Base-by-base conservation (phyloP, 1,284 basidiomycete species). In the Mycosarcoma mackinlayi region DNA sequence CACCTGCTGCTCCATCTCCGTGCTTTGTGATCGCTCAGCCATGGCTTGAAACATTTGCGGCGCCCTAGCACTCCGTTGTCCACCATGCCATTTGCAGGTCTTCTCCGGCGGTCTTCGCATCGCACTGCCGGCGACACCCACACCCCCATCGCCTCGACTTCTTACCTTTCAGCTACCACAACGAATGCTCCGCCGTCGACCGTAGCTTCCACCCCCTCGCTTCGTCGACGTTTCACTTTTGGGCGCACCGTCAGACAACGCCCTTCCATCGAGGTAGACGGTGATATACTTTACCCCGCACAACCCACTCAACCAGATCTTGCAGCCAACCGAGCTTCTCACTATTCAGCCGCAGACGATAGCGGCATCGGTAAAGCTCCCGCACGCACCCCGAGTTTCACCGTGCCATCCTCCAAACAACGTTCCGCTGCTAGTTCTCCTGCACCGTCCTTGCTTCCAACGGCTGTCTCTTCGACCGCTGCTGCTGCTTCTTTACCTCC, bases 331-430 rank as follows among this genome's bases (percentile, higher is more conserved):
- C 39, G 54, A 34, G 30, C 39, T 0, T 55, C 64, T 3, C 48
- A 45, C 37, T 62, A 58, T 40, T 60, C 58, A 4, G 27, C 46
- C 18, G 40, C 45, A 18, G 58, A 68, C 38, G 41, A 53, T 5
- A 58, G 54, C n/a, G 44, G 54, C 34, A 57, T 68, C 14, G 58
- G 59, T 14, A 33, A 57, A n/a, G 56, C 63, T 3, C 63, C 63
- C 19, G 40, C 44, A 4, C 63, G 46, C 45, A n/a, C 47, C 6
- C 45, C 41, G 6, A 53, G 33, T n/a, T 24, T 52, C 6, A 38
- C 28, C 8, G 38, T 49, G 21, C 18, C 44, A 16, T 33, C 47
- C 14, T 46, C 46, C 19, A 24, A 30, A 6, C 27, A 10, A 16
- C 31, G 27, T 19, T 48, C 40, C 27, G 33, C 54, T 37, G 18